Percentiles rank a stretch among this genome's conserved stretches.
Conservation (phyloP, 2,329 filamentous ascomycete species). For the Alternaria sp. region DNA sequence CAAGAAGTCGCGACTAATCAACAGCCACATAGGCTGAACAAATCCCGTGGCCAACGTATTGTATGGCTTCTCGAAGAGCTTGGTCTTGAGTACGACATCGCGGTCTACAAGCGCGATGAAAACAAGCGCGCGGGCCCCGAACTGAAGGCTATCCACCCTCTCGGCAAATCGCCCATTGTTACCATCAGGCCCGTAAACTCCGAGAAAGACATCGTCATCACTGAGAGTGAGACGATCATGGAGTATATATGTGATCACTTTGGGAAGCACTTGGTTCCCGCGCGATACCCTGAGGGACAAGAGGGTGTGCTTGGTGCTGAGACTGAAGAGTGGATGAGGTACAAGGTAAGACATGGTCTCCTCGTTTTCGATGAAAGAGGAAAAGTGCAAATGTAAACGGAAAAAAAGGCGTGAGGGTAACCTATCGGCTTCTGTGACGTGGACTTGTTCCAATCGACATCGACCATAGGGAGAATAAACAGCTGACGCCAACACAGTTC, state of each 20-base stretch:
- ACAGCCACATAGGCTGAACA: slow-evolving; percentile 70
- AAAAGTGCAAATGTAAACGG: neutral
- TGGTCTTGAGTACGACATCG: slow-evolving; percentile 78
- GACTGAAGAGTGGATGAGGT: slow-evolving; percentile 67
- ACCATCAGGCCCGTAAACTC: slow-evolving; percentile 64
- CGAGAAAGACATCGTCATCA: slow-evolving; percentile 68
- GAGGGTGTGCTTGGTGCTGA: slow-evolving; percentile 66
- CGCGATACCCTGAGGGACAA: slow-evolving; percentile 61
- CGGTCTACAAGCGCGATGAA: slow-evolving; percentile 74
- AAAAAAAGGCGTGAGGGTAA: neutral
- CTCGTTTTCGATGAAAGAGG: neutral
- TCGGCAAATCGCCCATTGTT: slow-evolving; percentile 87
- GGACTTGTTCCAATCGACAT: neutral
- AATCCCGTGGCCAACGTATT: slow-evolving; percentile 82
- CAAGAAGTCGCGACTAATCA: neutral
- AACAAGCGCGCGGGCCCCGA: slow-evolving; percentile 76
- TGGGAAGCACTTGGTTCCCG: slow-evolving; percentile 61
- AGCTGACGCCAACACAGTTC: slow-evolving; percentile 50
- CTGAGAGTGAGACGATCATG: slow-evolving; percentile 81
- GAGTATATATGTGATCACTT: slow-evolving; percentile 82
- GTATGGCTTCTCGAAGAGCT: slow-evolving; percentile 88
- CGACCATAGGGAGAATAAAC: neutral
- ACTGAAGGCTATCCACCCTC: slow-evolving; percentile 78
- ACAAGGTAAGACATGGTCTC: slow-evolving; percentile 51
- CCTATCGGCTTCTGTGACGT: neutral